These are phyloP conservation scores for Hypoxylon sp. DNA, from an alignment of 2,329 filamentous ascomycete species.

Conservation along the genomic window DNA sequence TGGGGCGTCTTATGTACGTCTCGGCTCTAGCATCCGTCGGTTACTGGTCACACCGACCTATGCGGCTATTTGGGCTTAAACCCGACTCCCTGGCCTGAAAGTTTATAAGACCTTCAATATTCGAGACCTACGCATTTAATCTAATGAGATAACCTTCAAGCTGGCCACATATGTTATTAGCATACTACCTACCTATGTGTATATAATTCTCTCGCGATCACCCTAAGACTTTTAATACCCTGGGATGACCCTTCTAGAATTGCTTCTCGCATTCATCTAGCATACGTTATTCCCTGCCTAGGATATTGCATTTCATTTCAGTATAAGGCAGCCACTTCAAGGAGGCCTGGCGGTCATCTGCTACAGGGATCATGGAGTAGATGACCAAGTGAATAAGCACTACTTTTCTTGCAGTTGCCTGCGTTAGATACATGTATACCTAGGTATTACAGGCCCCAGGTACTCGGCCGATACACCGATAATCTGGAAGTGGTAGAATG, in stretches of 20 bases:
- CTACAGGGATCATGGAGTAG: background rate
- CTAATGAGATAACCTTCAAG: background rate
- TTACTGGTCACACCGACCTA: background rate
- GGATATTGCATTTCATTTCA: background rate
- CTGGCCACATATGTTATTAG: background rate
- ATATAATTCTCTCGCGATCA: background rate
- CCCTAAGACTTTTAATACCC: too few species aligned
- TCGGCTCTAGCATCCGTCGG: background rate
- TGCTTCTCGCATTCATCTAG: background rate
- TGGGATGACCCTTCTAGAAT: background rate
- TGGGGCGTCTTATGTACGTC: background rate
- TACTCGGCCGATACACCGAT: background rate
- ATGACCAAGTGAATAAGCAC: slow-evolving; percentile 1
- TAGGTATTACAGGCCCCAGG: too few species aligned
- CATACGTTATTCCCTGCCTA: background rate
- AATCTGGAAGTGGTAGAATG: background rate
- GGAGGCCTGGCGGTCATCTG: background rate
- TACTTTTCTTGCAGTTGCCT: background rate
- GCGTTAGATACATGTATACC: background rate
- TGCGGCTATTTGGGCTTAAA: background rate
- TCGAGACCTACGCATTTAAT: background rate
- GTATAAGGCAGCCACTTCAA: background rate
- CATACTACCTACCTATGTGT: too few species aligned
- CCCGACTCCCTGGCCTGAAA: background rate
- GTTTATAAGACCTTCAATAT: background rate